phyloP scores from a whole-genome alignment of 495 filamentous ascomycete genomes.

The Pseudoneurospora amorphoporcata region DNA sequence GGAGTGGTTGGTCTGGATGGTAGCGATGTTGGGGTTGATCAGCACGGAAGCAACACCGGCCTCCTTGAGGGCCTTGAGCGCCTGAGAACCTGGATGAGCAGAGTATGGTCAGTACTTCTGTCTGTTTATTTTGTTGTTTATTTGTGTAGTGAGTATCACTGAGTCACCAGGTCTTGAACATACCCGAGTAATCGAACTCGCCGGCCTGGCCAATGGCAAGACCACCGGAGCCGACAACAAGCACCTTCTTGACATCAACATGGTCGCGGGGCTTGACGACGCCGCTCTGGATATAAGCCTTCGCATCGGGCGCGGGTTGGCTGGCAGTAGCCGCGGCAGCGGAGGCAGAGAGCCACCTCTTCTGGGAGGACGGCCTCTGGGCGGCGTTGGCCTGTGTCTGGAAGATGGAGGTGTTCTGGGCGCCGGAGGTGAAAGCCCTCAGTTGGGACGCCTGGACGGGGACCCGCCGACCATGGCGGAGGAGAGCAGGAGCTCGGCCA shows the following conservation, averaged over 20 bases:
- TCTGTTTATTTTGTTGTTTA: conserved; percentile 1
- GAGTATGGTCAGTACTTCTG: conserved; percentile 11
- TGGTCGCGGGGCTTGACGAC: conserved; percentile 63
- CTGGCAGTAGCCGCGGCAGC: conserved; percentile 20
- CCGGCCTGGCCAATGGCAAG: conserved; percentile 97
- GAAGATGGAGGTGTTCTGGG: conserved; percentile 20
- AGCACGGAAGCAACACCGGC: conserved; percentile 91
- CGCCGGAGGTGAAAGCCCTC: conserved; percentile 26
- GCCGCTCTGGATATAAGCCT: conserved; percentile 81
- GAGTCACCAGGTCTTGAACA: conserved; percentile 13
- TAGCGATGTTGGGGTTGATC: conserved; percentile 98
- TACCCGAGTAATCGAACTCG: conserved; percentile 98
- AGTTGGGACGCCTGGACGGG: conserved; percentile 23
- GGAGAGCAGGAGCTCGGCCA: conserved; percentile 37
- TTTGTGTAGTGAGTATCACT: background rate
- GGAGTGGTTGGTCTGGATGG: conserved; percentile 92
- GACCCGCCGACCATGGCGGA: conserved; percentile 39
- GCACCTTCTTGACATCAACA: conserved; percentile 95
- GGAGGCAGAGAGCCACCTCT: conserved; percentile 31
- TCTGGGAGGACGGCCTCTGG: conserved; percentile 17
- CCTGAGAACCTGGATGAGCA: conserved; percentile 65
- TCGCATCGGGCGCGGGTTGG: conserved; percentile 68
- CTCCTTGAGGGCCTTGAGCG: conserved; percentile 93
- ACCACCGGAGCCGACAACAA: conserved; percentile 91
- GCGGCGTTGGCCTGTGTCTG: conserved; percentile 18